Evolutionary conservation across 2,329 filamentous ascomycete genomes (phyloP).

Genomic region (Cryphonectria carpinicola): DNA sequence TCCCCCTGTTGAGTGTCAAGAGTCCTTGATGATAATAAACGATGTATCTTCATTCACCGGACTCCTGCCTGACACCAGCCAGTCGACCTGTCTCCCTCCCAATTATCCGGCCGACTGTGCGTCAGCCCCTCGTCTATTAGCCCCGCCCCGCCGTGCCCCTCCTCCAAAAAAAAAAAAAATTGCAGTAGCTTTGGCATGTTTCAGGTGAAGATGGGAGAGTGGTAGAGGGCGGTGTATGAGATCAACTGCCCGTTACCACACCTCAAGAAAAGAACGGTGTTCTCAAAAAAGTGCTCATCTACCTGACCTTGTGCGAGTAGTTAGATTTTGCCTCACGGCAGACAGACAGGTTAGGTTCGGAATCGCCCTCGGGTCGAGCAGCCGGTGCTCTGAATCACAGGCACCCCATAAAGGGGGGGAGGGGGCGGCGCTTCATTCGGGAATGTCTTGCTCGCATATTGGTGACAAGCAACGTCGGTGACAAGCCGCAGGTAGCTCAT

Average conservation of each 20-base stretch:
- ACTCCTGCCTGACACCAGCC: neutral
- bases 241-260: neutral
- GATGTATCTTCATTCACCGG: neutral
- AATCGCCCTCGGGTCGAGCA: neutral
- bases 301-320: neutral
- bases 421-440: neutral
- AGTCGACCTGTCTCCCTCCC: neutral
- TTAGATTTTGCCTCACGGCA: neutral
- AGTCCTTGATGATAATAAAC: neutral
- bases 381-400: neutral
- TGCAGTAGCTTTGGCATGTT: neutral
- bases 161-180: too few relatives aligned
- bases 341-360: neutral
- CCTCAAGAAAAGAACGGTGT: neutral
- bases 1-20: neutral
- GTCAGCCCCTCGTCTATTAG: neutral
- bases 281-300: neutral
- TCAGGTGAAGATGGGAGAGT: neutral
- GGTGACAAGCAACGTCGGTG: neutral
- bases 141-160: too few relatives aligned
- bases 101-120: constrained; percentile 6
- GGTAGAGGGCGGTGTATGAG: neutral
- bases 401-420: neutral
- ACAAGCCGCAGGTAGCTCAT: neutral
- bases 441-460: neutral